Evolutionary conservation across 2,329 filamentous ascomycete species (phyloP).

Genomic region (Beauveria brongniartii): DNA sequence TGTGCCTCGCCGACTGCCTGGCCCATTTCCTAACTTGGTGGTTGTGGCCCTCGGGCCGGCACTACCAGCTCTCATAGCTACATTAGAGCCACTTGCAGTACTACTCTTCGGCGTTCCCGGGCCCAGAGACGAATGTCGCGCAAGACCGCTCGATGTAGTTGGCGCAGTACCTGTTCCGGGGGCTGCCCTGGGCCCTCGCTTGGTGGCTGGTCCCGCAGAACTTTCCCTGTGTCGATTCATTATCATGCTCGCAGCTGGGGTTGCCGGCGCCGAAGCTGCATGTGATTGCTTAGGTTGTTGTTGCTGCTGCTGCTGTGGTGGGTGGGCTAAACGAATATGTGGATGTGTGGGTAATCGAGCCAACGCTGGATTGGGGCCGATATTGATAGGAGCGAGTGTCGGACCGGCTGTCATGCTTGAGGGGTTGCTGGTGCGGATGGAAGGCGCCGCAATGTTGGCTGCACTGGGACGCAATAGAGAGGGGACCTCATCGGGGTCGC

Average conservation of each 20-base stretch:
- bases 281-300: slow-evolving; percentile 18
- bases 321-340: slow-evolving; percentile 43
- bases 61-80: slow-evolving; percentile 45
- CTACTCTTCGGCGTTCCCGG: slow-evolving; percentile 51
- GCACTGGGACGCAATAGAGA: slow-evolving; percentile 52
- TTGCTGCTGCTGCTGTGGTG: slow-evolving; percentile 29
- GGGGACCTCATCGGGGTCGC: slow-evolving; percentile 54
- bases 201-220: slow-evolving; percentile 51
- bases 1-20: slow-evolving; percentile 40
- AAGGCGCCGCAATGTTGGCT: slow-evolving; percentile 39
- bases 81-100: slow-evolving; percentile 23
- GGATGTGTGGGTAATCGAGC: slow-evolving; percentile 34
- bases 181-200: slow-evolving; percentile 43
- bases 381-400: slow-evolving; percentile 17
- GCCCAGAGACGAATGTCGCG: slow-evolving; percentile 54
- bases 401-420: slow-evolving; percentile 24
- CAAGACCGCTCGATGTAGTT: slow-evolving; percentile 48
- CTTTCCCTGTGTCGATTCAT: slow-evolving; percentile 49
- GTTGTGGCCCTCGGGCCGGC: slow-evolving; percentile 47
- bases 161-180: slow-evolving; percentile 39
- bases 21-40: slow-evolving; percentile 34
- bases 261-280: slow-evolving; percentile 50
- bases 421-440: slow-evolving; percentile 34
- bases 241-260: slow-evolving; percentile 53
- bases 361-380: slow-evolving; percentile 32